phyloP scores from a whole-genome alignment of 805 yeast genomes.

The Metschnikowia corniflorae region DNA sequence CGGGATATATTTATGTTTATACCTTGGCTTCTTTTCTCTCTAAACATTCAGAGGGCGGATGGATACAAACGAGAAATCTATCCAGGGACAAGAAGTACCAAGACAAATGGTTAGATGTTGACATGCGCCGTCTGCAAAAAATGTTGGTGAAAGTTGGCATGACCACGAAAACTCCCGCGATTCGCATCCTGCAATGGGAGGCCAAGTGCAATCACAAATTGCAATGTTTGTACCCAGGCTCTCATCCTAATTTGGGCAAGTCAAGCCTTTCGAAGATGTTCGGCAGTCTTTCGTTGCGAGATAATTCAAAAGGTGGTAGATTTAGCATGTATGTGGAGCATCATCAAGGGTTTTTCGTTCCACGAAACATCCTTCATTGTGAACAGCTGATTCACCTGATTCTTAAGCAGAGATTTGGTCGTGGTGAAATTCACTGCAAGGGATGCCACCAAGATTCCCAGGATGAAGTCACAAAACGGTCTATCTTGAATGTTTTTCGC shows the following conservation, averaged over 20 bases:
- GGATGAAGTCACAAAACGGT: constrained; percentile 1
- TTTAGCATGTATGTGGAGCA: constrained; percentile 19
- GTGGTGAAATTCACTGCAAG: constrained; percentile 46
- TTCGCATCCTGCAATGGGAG: constrained; percentile 50
- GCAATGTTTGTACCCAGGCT: constrained; percentile 34
- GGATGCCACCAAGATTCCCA: constrained; percentile 32
- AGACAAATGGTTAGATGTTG: constrained; percentile 31
- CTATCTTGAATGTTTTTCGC: constrained; percentile 7
- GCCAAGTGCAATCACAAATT: constrained; percentile 48
- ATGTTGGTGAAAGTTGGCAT: constrained; percentile 51
- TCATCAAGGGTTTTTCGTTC: constrained; percentile 35
- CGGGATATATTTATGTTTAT: constrained; percentile 50
- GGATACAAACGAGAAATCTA: constrained; percentile 38
- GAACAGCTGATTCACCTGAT: constrained; percentile 42
- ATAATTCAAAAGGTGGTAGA: not conserved
- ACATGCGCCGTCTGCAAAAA: constrained; percentile 34
- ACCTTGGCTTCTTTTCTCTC: constrained; percentile 41
- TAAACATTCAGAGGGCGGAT: constrained; percentile 25
- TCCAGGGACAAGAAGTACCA: constrained; percentile 13
- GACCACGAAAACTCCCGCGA: constrained; percentile 44
- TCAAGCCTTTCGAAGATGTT: constrained; percentile 9
- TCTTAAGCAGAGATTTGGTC: constrained; percentile 41
- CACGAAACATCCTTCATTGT: constrained; percentile 26
- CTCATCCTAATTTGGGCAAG: constrained; percentile 9
- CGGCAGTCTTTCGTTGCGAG: constrained; percentile 6